Percentiles rank a stretch among this genome's conserved stretches.
phyloP scores from a whole-genome alignment of 805 yeast species.

The Clavispora phyllophila region DNA sequence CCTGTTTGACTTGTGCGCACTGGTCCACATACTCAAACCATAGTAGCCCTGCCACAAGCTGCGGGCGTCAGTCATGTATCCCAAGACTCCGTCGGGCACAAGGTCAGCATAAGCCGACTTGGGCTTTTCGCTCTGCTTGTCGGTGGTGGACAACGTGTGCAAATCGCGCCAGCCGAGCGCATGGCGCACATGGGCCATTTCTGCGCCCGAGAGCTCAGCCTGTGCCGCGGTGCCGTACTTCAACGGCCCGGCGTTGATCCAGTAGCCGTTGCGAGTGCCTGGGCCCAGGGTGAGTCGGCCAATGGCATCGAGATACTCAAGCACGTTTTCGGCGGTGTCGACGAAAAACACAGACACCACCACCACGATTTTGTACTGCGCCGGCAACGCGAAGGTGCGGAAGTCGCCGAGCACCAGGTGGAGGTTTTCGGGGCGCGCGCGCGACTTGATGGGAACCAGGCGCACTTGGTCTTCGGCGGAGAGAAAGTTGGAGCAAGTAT shows the following conservation, averaged over 20 bases:
- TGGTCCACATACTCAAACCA: conserved; percentile 57
- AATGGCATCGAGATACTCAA: conserved; percentile 69
- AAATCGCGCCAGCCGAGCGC: conserved; percentile 60
- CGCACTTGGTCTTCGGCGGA: conserved; percentile 47
- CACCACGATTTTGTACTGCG: conserved; percentile 42
- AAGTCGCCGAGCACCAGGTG: conserved; percentile 59
- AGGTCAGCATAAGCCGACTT: neutral
- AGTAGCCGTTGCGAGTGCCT: conserved; percentile 46
- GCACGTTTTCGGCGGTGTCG: conserved; percentile 86
- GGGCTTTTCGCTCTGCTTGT: conserved; percentile 7
- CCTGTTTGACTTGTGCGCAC: conserved; percentile 28
- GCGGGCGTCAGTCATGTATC: conserved; percentile 60
- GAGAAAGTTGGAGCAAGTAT: conserved; percentile 64
- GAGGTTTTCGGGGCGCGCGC: conserved; percentile 43
- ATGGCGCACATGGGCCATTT: conserved; percentile 48
- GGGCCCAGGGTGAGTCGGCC: conserved; percentile 31
- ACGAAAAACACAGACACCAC: conserved; percentile 72
- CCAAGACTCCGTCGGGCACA: conserved; percentile 31
- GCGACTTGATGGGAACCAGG: conserved; percentile 22
- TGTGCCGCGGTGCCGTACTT: conserved; percentile 85
- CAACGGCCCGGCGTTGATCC: conserved; percentile 92
- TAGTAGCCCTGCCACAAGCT: conserved; percentile 78
- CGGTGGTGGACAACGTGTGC: conserved; percentile 8
- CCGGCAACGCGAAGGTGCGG: conserved; percentile 40
- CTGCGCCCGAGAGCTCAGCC: conserved; percentile 71